Evolutionary conservation across 2,329 filamentous ascomycete genomes (phyloP).

Genomic region (Phoma sp.): DNA sequence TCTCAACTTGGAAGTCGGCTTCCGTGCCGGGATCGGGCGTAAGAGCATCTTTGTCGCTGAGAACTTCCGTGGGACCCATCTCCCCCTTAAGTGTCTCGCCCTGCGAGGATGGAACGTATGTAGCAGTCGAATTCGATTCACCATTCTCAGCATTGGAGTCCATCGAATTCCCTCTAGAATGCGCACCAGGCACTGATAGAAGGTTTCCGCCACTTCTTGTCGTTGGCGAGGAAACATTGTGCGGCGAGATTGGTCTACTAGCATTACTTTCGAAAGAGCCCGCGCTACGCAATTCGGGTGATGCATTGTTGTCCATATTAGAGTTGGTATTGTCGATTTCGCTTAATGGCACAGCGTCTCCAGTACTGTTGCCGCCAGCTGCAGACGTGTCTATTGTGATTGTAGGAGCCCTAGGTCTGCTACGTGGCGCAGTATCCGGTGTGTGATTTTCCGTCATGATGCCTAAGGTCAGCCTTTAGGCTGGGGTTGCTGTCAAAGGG

Average conservation of each 20-base stretch:
- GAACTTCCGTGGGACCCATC: conserved; percentile 58
- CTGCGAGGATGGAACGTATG: conserved; percentile 58
- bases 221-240: conserved; percentile 70
- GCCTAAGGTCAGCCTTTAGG: conserved; percentile 24
- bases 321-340: conserved; percentile 38
- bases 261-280: conserved; percentile 69
- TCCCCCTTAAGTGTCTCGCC: conserved; percentile 52
- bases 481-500: conserved; percentile 12
- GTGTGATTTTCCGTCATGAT: conserved; percentile 41
- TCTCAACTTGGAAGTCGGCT: conserved; percentile 72
- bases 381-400: conserved; percentile 61
- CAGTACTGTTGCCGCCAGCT: conserved; percentile 47
- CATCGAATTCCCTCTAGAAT: conserved; percentile 69
- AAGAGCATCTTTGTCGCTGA: conserved; percentile 71
- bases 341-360: conserved; percentile 43
- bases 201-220: conserved; percentile 63
- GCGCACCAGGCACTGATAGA: conserved; percentile 66
- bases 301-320: conserved; percentile 22
- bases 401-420: conserved; percentile 54
- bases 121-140: conserved; percentile 62
- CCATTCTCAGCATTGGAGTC: conserved; percentile 66
- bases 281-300: conserved; percentile 59
- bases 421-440: conserved; percentile 34
- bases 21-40: conserved; percentile 78
- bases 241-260: conserved; percentile 69